Conservation (phyloP, 116 monocot species). For the Phalaenopsis hybrid region DNA sequence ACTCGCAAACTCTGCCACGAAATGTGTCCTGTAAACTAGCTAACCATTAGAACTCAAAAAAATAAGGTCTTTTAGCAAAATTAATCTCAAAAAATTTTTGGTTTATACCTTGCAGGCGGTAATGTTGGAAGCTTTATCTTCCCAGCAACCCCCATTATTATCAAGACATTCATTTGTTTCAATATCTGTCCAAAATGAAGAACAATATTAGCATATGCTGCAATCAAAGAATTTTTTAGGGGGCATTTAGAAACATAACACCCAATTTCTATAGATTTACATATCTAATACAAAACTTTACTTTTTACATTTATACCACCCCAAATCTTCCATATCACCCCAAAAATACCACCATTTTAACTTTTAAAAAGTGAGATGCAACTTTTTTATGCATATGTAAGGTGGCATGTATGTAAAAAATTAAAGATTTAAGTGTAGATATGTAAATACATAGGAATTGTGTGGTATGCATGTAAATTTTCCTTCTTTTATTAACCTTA, state of each 20-base stretch:
- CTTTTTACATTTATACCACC: too few relatives aligned
- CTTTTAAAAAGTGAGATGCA: too few relatives aligned
- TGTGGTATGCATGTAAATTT: too few relatives aligned
- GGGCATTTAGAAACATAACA: too few relatives aligned
- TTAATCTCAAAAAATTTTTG: background rate
- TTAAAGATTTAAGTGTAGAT: too few relatives aligned
- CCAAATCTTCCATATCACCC: too few relatives aligned
- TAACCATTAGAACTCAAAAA: constrained; percentile 9
- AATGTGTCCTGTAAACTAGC: constrained; percentile 62
- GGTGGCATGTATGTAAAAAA: too few relatives aligned
- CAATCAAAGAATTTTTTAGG: background rate
- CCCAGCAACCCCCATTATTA: constrained; percentile 83
- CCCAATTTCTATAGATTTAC: too few relatives aligned
- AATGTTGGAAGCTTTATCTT: constrained; percentile 56
- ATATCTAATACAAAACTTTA: too few relatives aligned
- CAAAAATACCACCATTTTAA: too few relatives aligned
- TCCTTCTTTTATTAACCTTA: constrained; percentile 22
- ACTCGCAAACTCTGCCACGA: constrained; percentile 85
- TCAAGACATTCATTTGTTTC: constrained; percentile 74
- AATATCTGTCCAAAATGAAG: constrained; percentile 40
- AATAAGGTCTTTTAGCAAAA: background rate
- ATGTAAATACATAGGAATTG: too few relatives aligned
- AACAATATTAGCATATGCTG: background rate
- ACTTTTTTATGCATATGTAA: too few relatives aligned
- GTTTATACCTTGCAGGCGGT: constrained; percentile 72